Evolutionary conservation across 2,329 filamentous ascomycete genomes (phyloP).

Genomic region (Fusarium mangiferae): DNA sequence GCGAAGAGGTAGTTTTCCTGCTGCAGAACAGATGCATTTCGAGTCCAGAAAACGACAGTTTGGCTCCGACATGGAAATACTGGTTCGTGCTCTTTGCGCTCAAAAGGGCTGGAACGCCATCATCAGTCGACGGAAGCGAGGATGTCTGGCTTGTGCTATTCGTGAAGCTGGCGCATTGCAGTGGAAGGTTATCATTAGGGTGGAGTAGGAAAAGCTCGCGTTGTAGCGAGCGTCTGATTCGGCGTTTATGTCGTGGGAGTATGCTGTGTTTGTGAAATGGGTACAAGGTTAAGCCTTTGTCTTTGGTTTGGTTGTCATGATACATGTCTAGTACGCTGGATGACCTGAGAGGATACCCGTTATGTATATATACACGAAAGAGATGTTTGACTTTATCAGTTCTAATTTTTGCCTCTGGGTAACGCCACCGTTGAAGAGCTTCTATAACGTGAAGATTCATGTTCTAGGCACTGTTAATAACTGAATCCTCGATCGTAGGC

Average conservation of each 20-base stretch:
- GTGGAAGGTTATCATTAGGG: slow-evolving; percentile 73
- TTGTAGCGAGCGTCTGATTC: slow-evolving; percentile 7
- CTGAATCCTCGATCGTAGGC: neutral
- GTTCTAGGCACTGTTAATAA: neutral
- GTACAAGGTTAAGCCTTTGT: neutral
- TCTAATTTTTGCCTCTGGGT: neutral
- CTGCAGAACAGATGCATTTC: slow-evolving; percentile 64
- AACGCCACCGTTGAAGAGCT: neutral
- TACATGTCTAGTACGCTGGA: slow-evolving; percentile 15
- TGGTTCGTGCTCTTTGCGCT: slow-evolving; percentile 78
- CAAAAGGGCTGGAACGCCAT: slow-evolving; percentile 80
- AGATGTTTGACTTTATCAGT: neutral
- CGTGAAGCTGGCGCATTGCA: slow-evolving; percentile 78
- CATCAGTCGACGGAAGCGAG: slow-evolving; percentile 72
- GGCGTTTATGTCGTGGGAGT: slow-evolving; percentile 22
- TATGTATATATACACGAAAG: slow-evolving; percentile 12
- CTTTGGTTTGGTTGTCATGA: slow-evolving; percentile 8
- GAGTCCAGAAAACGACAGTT: slow-evolving; percentile 67
- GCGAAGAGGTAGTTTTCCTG: slow-evolving; percentile 53
- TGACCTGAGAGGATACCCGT: slow-evolving; percentile 6
- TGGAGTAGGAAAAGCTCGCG: slow-evolving; percentile 53
- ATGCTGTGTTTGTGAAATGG: neutral
- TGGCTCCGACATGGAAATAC: slow-evolving; percentile 73
- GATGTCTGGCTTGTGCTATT: slow-evolving; percentile 79
- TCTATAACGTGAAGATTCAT: neutral